Base-by-base conservation (phyloP, 1,284 basidiomycete genomes). In the Anthracocystis walkeri region DNA sequence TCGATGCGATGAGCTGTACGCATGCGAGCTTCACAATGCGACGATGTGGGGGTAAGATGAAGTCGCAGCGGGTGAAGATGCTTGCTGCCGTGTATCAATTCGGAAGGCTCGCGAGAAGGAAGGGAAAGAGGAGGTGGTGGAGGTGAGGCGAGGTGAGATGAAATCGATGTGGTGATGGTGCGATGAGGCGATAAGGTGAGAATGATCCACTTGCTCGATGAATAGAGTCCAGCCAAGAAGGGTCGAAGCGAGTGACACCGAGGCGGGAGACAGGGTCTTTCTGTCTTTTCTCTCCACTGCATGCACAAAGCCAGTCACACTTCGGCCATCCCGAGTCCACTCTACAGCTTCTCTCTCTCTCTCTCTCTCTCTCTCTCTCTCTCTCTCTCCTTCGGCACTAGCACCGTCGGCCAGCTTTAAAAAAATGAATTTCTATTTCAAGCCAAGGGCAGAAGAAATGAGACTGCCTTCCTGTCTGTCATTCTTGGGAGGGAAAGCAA, bases 261-360 rank as follows among this genome's bases (percentile, higher is more conserved):
- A 54, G 41, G 52, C 27, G 40, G 52, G 52, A 44, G 45, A 42
- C 4, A 48, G 53, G 40, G 38, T 42, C 52, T 35, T 40, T 52
- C 46, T 29, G 12, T 27, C 6, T 16, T 46, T 18, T 46, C 44
- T 18, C 42, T 44, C 20, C 11, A 12, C 11, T 45, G 44, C 14
- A 45, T 45, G 46, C 46, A 48, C 16, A 29, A 16, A 25, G 44
- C 35, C 23, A 45, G 42, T 45, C 20, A 42, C n/a, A 27, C 25
- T 42, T 55, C 53, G 52, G 52, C 52, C 52, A 54, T 33, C 18
- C 40, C 53, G 53, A 55, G 40, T 29, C 29, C 41, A 45, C 41
- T 45, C 33, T 44, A 20, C 40, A 31, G 2, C 18, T 29, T 4
- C 12, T 16, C 12, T 38, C 18, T 29, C 27, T 29, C 27, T 18